phyloP scores from a whole-genome alignment of 352 stramenopile species.

The Globisporangium alternatum region DNA sequence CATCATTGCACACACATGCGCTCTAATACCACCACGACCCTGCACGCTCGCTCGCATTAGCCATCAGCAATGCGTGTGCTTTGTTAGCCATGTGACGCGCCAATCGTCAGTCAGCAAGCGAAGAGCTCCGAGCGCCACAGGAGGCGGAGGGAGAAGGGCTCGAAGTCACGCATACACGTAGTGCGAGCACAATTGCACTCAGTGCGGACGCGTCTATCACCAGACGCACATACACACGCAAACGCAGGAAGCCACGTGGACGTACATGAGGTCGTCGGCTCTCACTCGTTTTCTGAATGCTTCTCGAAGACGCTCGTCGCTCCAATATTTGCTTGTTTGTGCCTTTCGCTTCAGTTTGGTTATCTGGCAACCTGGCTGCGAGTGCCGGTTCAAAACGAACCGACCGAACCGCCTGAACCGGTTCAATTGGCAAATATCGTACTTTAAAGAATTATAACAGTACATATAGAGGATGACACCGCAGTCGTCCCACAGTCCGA shows the following conservation, averaged over 20 bases:
- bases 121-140: not conserved
- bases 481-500: not conserved
- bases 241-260: not conserved
- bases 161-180: not conserved
- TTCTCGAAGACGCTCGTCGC: slow-evolving; percentile 5
- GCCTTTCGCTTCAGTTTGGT: not conserved
- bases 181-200: too few species aligned
- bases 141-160: not conserved
- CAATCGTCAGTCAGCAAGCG: not conserved
- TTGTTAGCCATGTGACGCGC: not conserved
- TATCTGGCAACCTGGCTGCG: not conserved
- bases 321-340: not conserved
- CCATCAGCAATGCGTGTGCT: not conserved
- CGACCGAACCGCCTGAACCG: not conserved
- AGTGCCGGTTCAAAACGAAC: not conserved
- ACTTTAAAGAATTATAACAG: not conserved
- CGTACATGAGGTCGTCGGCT: not conserved
- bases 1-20: not conserved
- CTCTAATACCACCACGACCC: not conserved
- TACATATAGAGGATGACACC: not conserved
- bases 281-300: slow-evolving; percentile 2
- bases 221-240: not conserved
- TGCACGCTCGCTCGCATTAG: not conserved
- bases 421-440: not conserved
- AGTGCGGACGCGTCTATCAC: not conserved